Evolutionary conservation across 1,139 yeast species (phyloP), one percentile per base, ranked within the genome.

Genomic region (Saccharomyces hybrid): DNA sequence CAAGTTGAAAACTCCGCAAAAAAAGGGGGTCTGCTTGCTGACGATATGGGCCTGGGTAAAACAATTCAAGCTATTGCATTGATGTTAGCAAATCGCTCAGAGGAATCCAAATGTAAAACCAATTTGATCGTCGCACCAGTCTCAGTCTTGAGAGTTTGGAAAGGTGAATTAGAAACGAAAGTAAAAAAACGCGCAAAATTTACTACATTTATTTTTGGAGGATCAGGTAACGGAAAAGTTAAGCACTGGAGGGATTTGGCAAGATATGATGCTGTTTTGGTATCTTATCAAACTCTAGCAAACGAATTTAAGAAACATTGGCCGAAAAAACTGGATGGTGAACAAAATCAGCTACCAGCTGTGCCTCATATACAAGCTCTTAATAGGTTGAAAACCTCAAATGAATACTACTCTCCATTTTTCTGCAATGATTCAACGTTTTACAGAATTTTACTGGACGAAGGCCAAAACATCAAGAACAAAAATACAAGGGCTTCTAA

Each of bases 31-130:
- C 78, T 90, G 31, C 72, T 90, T 46, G 96, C 96, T 0, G 97
- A 90, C 72, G 97, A 88, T 73, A 90, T 90, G 97, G 97, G 97
- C 32, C 74, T 90, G 32, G 97, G 97, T 57, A 91, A 90, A 69
- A 90, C 97, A 0, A 83, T 90, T 47, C 97, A 90, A 70, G 80
- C 89, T 2, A 75, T 88, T 49, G 82, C 95, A 0, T 69, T 88
- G 50, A 82, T 89, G 63, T 65, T 88, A 56, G 77, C 86, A 2
- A 77, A 80, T 64, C 75, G 73, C 56, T 75, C 86, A 0, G 56
- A 62, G 13, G 70, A 73, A 28, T 63, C 51, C 8, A 59, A 58
- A 2, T 32, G 54, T 30, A 82, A 79, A 61, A 82, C 93, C 0
- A 88, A 85, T n/a, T 73, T 91, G 54, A 79, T 91, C 49, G 79